Base-by-base conservation (phyloP, 768 basidiomycete species). In the Trametes elegans region DNA sequence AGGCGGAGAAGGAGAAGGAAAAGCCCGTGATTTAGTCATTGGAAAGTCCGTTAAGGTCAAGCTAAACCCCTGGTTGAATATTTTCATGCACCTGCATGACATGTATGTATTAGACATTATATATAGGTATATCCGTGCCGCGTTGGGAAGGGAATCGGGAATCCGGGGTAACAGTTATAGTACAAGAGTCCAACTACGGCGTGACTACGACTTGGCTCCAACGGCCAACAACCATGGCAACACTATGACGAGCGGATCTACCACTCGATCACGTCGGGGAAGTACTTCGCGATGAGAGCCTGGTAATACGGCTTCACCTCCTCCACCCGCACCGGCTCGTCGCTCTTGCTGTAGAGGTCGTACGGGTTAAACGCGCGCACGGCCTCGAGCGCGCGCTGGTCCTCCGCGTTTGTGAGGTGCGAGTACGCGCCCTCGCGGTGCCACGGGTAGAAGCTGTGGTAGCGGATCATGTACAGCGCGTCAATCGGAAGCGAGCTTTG, bases 361-460 rank as follows among this genome's bases (percentile, higher is more conserved):
- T 95, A 96, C 0, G 93, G 93, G 71, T 95, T 96, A 80, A 96
- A 96, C 0, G 86, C 87, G 40, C 80, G 79, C 26, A 92, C 91
- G 14, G 91, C 92, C 35, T 77, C 81, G 28, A 92, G 80, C 18
- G 81, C 76, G 49, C 73, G 73, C 54, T 70, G 60, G 68, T 92
- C 90, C 49, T 84, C 83, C 16, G 86, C 86, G 67, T 85, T 85
- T 59, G 82, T 85, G 42, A 96, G 81, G 66, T 94, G 87, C 19
- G 69, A 67, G 73, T 96, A 96, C 0, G 93, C 93, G 50, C 79
- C 79, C 66, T 94, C 93, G 38, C 93, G 80, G 71, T 96, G 93
- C 93, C 91, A 94, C 71, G 93, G 93, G 73, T 95, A 96, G 78
- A 95, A 96, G 64, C 88, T 90, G 73, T 95, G 93, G 68, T 91